Evolutionary conservation across 257 asterid genomes (phyloP), one percentile per base, ranked within the genome.

Genomic region (Fraxinus excelsior): DNA sequence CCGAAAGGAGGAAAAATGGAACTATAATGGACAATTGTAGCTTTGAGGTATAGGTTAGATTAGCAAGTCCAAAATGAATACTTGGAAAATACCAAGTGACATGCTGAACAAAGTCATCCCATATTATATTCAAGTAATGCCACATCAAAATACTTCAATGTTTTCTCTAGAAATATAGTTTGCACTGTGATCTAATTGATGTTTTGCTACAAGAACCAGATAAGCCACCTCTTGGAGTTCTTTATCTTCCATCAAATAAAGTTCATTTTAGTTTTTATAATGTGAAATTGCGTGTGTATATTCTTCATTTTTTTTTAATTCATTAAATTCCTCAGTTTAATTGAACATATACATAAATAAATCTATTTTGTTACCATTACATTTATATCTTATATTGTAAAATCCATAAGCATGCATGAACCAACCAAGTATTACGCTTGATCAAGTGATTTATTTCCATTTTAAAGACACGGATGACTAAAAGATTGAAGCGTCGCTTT

Each of bases 1-100:
- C 76, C 67, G 40, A 32, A 35, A 62, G 65, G 34, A 77, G 49
- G 11, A 56, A 67, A 21, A 40, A 44, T 44, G 51, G 18, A 44
- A 72, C 26, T 25, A 70, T 69, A 21, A 40, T 10, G 78, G 53
- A 64, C 58, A 81, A 71, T 12, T 75, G 31, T 37, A 32, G 42
- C 38, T 66, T 38, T 26, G 12, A 64, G 11, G 6, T 18, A 51
- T 5, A 51, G 3, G 62, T 19, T 18, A 51, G 8, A 51, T 18
- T 51, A 51, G 62, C 25, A 19, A 51, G 19, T 51, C 62, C 64
- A 53, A n/a, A 53, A 7, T 53, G 26, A 53, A 53, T 53, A 53
- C 12, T n/a, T 53, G 64, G 64, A 53, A 53, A 53, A 53, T 53
- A 19, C 26, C 7, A 53, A 53, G 64, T 53, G 11, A 53, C 64